These are phyloP conservation scores for Phytophthora meadii DNA, from an alignment of 352 stramenopile genomes.

Conservation along the genomic window DNA sequence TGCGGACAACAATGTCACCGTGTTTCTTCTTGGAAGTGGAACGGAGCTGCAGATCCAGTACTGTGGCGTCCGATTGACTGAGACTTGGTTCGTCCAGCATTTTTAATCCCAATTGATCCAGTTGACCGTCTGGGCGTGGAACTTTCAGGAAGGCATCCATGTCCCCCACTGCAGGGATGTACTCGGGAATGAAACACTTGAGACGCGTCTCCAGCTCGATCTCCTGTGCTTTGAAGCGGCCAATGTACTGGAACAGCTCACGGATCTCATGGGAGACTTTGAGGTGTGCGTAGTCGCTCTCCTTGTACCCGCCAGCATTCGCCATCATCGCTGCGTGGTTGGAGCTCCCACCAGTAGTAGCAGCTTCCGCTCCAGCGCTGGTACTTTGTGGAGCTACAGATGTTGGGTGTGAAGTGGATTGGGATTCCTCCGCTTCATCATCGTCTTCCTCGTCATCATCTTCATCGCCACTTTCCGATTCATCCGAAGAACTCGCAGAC, in stretches of 20 bases:
- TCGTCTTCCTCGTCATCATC: conserved; percentile 75
- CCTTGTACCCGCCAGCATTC: conserved; percentile 84
- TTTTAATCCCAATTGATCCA: conserved; percentile 92
- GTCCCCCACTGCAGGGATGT: conserved; percentile 96
- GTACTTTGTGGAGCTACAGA: conserved; percentile 10
- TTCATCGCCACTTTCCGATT: conserved; percentile 70
- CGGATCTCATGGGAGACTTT: conserved; percentile 92
- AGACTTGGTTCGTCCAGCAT: conserved; percentile 94
- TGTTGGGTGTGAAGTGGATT: conserved; percentile 29
- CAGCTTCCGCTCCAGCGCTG: conserved; percentile 19
- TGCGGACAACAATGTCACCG: conserved; percentile 91
- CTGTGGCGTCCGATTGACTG: conserved; percentile 93
- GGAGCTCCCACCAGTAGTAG: conserved; percentile 26
- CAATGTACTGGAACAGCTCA: conserved; percentile 95
- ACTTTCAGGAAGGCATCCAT: conserved; percentile 98
- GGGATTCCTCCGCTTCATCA: conserved; percentile 54
- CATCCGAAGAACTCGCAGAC: conserved; percentile 74
- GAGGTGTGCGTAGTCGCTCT: conserved; percentile 87
- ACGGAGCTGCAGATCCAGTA: conserved; percentile 95
- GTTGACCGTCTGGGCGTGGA: conserved; percentile 90
- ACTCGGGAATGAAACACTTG: conserved; percentile 97
- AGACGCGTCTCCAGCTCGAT: conserved; percentile 95
- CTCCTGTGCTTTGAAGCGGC: conserved; percentile 95
- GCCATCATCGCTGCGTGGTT: conserved; percentile 69
- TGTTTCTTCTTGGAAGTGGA: conserved; percentile 96